Percentiles rank a stretch among this genome's conserved stretches.
Evolutionary conservation across 768 basidiomycete species (phyloP).

Genomic region (Tricholoma furcatifolium): DNA sequence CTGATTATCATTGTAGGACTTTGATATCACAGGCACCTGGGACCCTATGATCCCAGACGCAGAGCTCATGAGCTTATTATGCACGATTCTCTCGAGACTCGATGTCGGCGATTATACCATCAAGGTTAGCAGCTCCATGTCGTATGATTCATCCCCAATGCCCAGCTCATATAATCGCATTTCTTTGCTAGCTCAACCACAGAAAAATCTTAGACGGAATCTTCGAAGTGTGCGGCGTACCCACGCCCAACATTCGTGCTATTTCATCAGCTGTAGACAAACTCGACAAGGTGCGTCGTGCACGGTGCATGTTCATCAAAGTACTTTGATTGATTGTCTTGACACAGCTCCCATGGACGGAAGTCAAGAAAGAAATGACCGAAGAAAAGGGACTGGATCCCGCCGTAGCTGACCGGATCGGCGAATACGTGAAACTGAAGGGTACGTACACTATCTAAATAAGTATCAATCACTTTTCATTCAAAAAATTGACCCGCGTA

Average conservation of each 20-base stretch:
- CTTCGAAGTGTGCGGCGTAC: constrained; percentile 95
- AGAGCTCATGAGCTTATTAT: constrained; percentile 80
- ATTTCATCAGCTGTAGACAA: constrained; percentile 99
- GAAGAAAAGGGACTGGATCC: constrained; percentile 88
- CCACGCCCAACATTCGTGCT: constrained; percentile 80
- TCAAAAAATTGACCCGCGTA: background rate
- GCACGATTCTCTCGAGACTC: constrained; percentile 76
- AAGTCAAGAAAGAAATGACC: constrained; percentile 96
- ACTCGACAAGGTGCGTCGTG: constrained; percentile 79
- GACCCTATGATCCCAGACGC: constrained; percentile 98
- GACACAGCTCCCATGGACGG: constrained; percentile 76
- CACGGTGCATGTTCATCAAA: background rate
- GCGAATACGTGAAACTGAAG: constrained; percentile 95
- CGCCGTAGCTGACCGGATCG: constrained; percentile 87
- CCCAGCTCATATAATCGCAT: background rate
- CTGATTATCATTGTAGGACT: constrained; percentile 56
- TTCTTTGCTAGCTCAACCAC: constrained; percentile 76
- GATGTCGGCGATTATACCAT: constrained; percentile 94
- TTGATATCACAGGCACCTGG: constrained; percentile 90
- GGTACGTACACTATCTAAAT: constrained; percentile 50
- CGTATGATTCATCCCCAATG: background rate
- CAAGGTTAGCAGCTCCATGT: constrained; percentile 52
- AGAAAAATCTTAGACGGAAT: constrained; percentile 96
- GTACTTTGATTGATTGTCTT: background rate
- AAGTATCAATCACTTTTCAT: too few species aligned